Percentiles rank a stretch among this genome's conserved stretches.
phyloP scores from a whole-genome alignment of 768 basidiomycete species.

The Mycena olivaceomarginata region DNA sequence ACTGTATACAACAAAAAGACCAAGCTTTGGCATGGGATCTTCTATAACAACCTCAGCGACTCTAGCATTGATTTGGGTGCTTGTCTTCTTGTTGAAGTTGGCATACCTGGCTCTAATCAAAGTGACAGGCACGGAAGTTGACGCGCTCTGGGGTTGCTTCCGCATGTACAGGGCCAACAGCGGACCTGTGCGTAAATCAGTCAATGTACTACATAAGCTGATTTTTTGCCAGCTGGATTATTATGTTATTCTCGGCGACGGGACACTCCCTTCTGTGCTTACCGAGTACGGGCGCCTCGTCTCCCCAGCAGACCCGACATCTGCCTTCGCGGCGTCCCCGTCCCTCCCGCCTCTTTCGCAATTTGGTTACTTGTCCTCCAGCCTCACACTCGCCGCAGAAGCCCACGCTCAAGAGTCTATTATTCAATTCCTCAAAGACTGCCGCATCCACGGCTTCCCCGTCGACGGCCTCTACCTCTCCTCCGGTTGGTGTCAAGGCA shows the following conservation, averaged over 20 bases:
- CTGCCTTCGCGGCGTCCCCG: slow-evolving; percentile 41
- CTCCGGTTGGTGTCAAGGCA: slow-evolving; percentile 44
- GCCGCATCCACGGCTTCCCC: slow-evolving; percentile 43
- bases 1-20: slow-evolving; percentile 46
- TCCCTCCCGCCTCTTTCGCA: slow-evolving; percentile 44
- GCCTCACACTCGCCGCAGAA: slow-evolving; percentile 40
- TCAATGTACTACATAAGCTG: neutral
- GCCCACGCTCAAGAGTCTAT: slow-evolving; percentile 43
- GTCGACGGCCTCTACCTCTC: slow-evolving; percentile 46
- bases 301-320: slow-evolving; percentile 23
- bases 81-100: neutral
- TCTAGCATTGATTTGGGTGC: slow-evolving; percentile 40
- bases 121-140: slow-evolving; percentile 33
- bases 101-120: neutral
- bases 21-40: slow-evolving; percentile 43
- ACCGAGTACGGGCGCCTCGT: slow-evolving; percentile 45
- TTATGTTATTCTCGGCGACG: slow-evolving; percentile 44
- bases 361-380: slow-evolving; percentile 45
- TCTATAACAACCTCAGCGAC: slow-evolving; percentile 45
- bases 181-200: slow-evolving; percentile 26
- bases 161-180: slow-evolving; percentile 42
- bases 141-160: slow-evolving; percentile 44
- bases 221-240: slow-evolving; percentile 33
- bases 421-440: slow-evolving; percentile 44
- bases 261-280: slow-evolving; percentile 42